A percentile compares a stretch with the other conserved stretches of the same genome.
These are phyloP conservation scores for Allium cepa DNA, from an alignment of 106 monocot genomes.

Conservation along the genomic window DNA sequence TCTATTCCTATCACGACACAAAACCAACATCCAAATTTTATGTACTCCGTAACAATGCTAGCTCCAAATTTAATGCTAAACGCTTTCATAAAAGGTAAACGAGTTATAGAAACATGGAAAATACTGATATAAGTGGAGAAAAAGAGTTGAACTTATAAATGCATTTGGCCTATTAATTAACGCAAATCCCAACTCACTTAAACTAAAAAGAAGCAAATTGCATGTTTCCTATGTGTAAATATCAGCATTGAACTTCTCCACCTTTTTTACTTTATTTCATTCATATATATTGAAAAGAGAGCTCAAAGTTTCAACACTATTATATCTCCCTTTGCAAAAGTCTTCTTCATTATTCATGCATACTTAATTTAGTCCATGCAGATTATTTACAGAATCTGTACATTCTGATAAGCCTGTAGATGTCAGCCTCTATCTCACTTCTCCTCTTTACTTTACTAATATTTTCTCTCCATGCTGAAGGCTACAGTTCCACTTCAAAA, in stretches of 20 bases:
- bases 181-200: slow-evolving; percentile 19
- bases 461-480: slow-evolving; percentile 6
- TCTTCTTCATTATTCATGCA: neutral
- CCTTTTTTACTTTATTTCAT: slow-evolving; percentile 1
- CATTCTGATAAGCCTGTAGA: no score
- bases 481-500: slow-evolving; percentile 5
- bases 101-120: no score
- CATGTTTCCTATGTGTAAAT: slow-evolving; percentile 10
- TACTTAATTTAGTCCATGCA: no score
- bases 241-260: slow-evolving; percentile 11
- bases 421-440: neutral
- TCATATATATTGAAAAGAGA: neutral
- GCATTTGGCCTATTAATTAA: slow-evolving; percentile 1
- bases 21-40: no score
- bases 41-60: no score
- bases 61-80: no score
- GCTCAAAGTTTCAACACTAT: neutral
- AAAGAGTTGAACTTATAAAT: neutral
- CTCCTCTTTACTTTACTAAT: slow-evolving; percentile 12
- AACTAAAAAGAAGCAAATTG: slow-evolving; percentile 1
- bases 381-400: no score
- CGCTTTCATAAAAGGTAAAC: no score
- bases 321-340: neutral
- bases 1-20: no score
- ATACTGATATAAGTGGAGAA: no score